Base-by-base conservation (phyloP, 148 eudicot genomes). In the Pouteria glomerata region DNA sequence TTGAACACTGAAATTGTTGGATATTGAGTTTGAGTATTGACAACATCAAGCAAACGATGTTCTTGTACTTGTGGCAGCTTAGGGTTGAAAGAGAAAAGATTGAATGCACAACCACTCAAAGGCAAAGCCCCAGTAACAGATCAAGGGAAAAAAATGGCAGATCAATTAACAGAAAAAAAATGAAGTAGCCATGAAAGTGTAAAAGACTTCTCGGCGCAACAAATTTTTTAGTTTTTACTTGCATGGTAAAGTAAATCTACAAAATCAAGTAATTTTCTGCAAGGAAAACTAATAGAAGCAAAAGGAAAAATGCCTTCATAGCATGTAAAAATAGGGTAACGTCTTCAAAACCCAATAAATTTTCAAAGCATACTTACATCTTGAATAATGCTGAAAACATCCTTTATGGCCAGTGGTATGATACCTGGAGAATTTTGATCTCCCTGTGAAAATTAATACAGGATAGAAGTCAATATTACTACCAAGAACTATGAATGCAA, bases 391-490 rank as follows among this genome's bases (percentile, higher is more conserved):
- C 93, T 91, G 85, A 94, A 94, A 63, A 94, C 98, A 81, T 94
- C 98, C 80, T 91, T 94, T 81, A 94, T 94, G n/a, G 98, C 98
- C 83, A 94, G 75, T 35, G 98, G 97, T 78, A 94, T 91, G 65
- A 94, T 76, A 47, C 98, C 98, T 37, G 97, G 98, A 81, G 81
- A 83, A 76, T 48, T 72, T 73, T 94, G 97, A 86, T 94, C 98
- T 47, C 98, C 98, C 98, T 94, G 84, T 55, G 37, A 66, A 69
- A 26, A 73, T 52, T 15, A 69, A 76, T 13, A 27, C 15, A 27
- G 34, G 14, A 69, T 42, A 39, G 10, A 21, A 26, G 74, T 48
- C 21, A 35, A 67, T 6, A 23, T 50, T 50, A 24, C 14, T 21
- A 27, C 42, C 10, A 55, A 26, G 19, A 41, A 56, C n/a, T 15